phyloP scores from a whole-genome alignment of 148 eudicot genomes.

The Arctostaphylos glauca region DNA sequence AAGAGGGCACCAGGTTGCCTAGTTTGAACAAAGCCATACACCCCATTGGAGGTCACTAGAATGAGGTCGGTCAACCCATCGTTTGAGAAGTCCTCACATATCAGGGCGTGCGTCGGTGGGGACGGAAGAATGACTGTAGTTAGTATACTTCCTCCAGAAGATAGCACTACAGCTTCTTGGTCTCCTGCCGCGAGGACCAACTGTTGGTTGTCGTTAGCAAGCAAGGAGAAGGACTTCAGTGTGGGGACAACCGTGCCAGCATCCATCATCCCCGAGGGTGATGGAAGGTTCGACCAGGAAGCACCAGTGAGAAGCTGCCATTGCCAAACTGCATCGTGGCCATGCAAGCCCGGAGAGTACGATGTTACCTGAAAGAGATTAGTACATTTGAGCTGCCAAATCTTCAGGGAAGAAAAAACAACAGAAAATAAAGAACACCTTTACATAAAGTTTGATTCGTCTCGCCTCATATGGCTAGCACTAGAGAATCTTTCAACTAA shows the following conservation, averaged over 20 bases:
- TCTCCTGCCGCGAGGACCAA: slow-evolving; percentile 89
- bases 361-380: slow-evolving; percentile 70
- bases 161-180: slow-evolving; percentile 77
- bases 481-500: neutral
- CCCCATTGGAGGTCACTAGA: slow-evolving; percentile 75
- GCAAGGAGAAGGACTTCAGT: slow-evolving; percentile 66
- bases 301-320: slow-evolving; percentile 95
- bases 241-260: slow-evolving; percentile 79
- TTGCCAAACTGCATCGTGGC: slow-evolving; percentile 92
- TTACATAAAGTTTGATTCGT: neutral
- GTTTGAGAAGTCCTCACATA: slow-evolving; percentile 83
- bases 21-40: slow-evolving; percentile 91
- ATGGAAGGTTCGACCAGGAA: slow-evolving; percentile 97
- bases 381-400: slow-evolving; percentile 6
- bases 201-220: slow-evolving; percentile 63
- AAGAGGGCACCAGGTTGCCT: slow-evolving; percentile 99
- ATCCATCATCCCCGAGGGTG: slow-evolving; percentile 90
- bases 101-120: slow-evolving; percentile 82
- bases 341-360: slow-evolving; percentile 79
- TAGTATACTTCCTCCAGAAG: slow-evolving; percentile 72
- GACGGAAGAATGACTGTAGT: slow-evolving; percentile 81
- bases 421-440: neutral
- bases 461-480: slow-evolving; percentile 1
- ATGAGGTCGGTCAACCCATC: slow-evolving; percentile 88
- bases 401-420: slow-evolving; percentile 4